These are phyloP conservation scores for Colletotrichum tabaci DNA, from an alignment of 2,329 filamentous ascomycete genomes.

Conservation along the genomic window DNA sequence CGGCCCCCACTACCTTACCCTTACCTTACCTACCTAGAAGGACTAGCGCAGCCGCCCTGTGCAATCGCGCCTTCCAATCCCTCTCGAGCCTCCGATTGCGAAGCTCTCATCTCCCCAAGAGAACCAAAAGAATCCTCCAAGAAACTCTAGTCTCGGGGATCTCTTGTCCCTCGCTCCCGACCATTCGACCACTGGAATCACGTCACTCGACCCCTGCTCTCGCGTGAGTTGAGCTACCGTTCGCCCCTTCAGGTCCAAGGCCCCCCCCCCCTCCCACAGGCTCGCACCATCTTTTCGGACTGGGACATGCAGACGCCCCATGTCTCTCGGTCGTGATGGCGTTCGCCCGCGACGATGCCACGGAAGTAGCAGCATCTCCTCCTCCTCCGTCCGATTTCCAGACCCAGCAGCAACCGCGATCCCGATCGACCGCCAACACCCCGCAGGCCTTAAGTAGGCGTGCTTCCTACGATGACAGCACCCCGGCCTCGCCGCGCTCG, in stretches of 20 bases:
- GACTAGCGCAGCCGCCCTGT: constrained; percentile 8
- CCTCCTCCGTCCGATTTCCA: constrained; percentile 26
- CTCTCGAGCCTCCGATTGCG: constrained; percentile 3
- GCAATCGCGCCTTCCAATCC: constrained; percentile 14
- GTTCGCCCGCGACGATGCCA: constrained; percentile 31
- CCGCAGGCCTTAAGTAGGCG: constrained; percentile 35
- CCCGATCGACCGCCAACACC: constrained; percentile 19
- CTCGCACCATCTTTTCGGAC: constrained; percentile 1
- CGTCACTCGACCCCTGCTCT: constrained; percentile 49
- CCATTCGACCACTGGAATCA: constrained; percentile 13
- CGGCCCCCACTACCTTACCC: constrained; percentile 26
- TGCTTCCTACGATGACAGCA: constrained; percentile 36
- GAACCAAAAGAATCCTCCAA: constrained; percentile 12
- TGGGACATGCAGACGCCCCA: constrained; percentile 20
- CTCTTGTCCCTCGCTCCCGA: background rate
- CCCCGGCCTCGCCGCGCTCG: constrained; percentile 28
- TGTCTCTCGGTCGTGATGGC: constrained; percentile 39
- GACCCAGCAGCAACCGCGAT: constrained; percentile 16
- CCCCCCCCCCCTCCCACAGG: background rate
- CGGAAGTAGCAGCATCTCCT: constrained; percentile 11
- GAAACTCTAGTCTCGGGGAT: background rate
- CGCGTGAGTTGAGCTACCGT: constrained; percentile 25
- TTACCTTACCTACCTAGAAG: background rate
- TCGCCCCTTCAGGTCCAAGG: background rate
- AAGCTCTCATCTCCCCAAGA: background rate